Base-by-base conservation (phyloP, 2,329 filamentous ascomycete genomes). In the Beauveria asiatica region DNA sequence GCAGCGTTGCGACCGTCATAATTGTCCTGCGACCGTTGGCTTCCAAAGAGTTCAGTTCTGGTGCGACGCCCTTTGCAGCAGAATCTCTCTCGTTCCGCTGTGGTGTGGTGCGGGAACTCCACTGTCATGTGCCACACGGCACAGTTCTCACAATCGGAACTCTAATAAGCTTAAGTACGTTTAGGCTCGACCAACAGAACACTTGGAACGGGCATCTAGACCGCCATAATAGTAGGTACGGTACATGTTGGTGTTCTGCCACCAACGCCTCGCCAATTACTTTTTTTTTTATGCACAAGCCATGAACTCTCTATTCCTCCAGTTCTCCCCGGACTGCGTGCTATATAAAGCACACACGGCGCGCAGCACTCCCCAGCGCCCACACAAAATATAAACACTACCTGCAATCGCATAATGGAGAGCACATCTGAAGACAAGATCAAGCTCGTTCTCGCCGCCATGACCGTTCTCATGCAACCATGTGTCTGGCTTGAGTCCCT, bases 1-100 rank as follows among this genome's bases (percentile, higher is more conserved):
- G 68, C 57, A 67, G 59, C 46, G 68, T 60, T 67, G 69, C 68
- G 64, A 66, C 67, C 57, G 64, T 72, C 72, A 75, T 73, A 61
- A 63, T 68, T 52, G n/a, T 5, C 9, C 16, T 23, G 41, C 11
- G n/a, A 19, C 41, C 13, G n/a, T 46, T 44, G 41, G 5, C 23
- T 11, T 30, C 37, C 25, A 13, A 42, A 42, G 37, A 53, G 11
- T 10, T 27, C n/a, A 39, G n/a, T 21, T 21, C 8, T n/a, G 17
- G 17, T 9, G 49, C n/a, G 21, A 3, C 17, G 10, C n/a, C 10
- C 10, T 51, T 4, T 42, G 33, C 13, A 39, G 10, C n/a, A 23
- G n/a, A 16, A n/a, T 3, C 8, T 13, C 33, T 19, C 6, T 3
- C 27, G n/a, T 56, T 56, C 53, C 53, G 53, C 53, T 46, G 11